phyloP scores from a whole-genome alignment of 495 filamentous ascomycete genomes.

The Aspergillus nanangensis region DNA sequence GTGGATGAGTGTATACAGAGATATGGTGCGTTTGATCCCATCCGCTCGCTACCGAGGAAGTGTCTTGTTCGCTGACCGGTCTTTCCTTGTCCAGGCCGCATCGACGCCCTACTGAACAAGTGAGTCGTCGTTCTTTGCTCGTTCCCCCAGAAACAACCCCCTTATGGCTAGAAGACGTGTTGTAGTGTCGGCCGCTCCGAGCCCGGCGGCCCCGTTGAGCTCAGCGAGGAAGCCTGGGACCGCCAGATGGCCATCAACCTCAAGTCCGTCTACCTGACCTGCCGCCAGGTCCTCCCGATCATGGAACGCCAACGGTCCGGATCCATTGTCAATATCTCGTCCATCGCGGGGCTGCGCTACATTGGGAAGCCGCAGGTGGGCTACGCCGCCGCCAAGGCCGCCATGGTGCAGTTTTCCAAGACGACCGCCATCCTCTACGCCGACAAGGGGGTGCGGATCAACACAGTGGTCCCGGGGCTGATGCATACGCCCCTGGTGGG shows the following conservation, averaged over 20 bases:
- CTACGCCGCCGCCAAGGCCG: conserved; percentile 48
- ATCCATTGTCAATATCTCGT: conserved; percentile 38
- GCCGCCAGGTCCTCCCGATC: conserved; percentile 43
- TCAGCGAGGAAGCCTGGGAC: conserved; percentile 46
- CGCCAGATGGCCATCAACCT: conserved; percentile 47
- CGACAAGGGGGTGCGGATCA: conserved; percentile 39
- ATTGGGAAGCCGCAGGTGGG: conserved; percentile 50
- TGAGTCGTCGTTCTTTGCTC: too few species aligned
- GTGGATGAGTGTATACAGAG: conserved; percentile 41
- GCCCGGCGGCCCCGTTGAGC: conserved; percentile 43
- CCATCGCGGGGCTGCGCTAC: conserved; percentile 46
- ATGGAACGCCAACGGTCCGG: conserved; percentile 41
- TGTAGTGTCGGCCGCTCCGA: conserved; percentile 50
- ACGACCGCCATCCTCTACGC: conserved; percentile 48
- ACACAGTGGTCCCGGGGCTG: conserved; percentile 50
- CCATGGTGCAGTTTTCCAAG: conserved; percentile 46
- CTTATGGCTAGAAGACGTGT: too few species aligned
- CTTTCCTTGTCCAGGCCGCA: too few species aligned
- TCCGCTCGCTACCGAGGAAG: too few species aligned
- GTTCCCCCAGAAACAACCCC: too few species aligned
- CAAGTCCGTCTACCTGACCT: conserved; percentile 47
- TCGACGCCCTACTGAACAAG: too few species aligned
- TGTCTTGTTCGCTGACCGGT: too few species aligned
- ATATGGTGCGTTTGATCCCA: conserved; percentile 50
- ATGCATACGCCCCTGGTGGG: conserved; percentile 44